Percentiles rank a stretch among this genome's conserved stretches.
Conservation (phyloP, 306 rosid species). For the Fragaria vesca region DNA sequence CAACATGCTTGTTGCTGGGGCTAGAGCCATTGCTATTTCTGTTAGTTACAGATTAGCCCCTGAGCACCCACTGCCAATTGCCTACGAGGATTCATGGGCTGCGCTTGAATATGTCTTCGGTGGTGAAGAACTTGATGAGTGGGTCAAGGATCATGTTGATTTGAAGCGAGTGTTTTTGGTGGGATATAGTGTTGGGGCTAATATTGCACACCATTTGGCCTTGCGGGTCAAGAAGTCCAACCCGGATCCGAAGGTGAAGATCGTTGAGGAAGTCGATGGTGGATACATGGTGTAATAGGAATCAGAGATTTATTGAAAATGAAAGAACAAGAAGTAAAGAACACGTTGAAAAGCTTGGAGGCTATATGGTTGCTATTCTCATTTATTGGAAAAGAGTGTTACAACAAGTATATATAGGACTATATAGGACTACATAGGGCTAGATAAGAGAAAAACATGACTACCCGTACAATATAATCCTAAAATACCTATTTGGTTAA, state of each 20-base stretch:
- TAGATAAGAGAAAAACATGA: no score
- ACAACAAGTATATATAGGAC: no score
- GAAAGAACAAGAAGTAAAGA: no score
- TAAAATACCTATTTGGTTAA: no score
- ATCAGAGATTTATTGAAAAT: no score
- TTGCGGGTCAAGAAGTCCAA: conserved; percentile 21
- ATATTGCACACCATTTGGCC: conserved; percentile 62
- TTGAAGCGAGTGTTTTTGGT: conserved; percentile 48
- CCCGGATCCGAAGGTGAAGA: conserved; percentile 27
- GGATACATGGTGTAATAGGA: no score
- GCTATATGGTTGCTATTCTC: no score
- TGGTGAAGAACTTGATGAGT: conserved; percentile 31
- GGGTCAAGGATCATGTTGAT: conserved; percentile 55
- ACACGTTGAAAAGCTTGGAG: no score
- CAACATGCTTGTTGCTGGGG: conserved; percentile 54
- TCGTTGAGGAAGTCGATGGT: conserved; percentile 50
- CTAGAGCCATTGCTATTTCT: conserved; percentile 51
- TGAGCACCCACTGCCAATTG: conserved; percentile 74
- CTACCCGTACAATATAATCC: no score
- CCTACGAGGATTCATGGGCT: conserved; percentile 69
- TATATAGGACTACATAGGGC: no score
- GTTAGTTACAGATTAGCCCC: conserved; percentile 71
- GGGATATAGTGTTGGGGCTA: conserved; percentile 89
- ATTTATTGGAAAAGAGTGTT: no score
- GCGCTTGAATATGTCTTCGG: conserved; percentile 55